Evolutionary conservation across 148 eudicot genomes (phyloP), one percentile per base, ranked within the genome.

Genomic region (Salicornia ramosissima): DNA sequence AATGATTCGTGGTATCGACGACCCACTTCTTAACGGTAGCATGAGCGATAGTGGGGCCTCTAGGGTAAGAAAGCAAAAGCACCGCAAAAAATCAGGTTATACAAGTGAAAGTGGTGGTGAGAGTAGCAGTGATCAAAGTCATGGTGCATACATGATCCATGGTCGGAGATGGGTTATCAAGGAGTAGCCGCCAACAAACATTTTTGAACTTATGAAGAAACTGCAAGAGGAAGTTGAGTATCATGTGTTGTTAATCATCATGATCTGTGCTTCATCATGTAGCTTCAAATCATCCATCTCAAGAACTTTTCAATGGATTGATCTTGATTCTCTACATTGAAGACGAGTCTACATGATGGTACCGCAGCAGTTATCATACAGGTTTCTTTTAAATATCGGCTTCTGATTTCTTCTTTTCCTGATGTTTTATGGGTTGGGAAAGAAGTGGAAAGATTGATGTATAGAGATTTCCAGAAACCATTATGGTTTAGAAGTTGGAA

Each of bases 31-130:
- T 42, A 86, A 78, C 64, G 99, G 97, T 40, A 95, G 99, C 83
- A 58, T 79, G 72, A 95, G 99, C 66, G 99, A 91, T 54, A 86
- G 84, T 64, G 90, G 82, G 31, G 68, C 77, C 29, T 71, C 85
- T 7, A 91, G 71, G 79, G 89, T 78, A 40, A 86, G 86, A 77
- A 85, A 73, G 66, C 83, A 87, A 77, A 90, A 72, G 68, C 88
- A 89, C 52, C 87, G 89, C 9, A 72, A 75, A 59, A 95, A 85
- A 79, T 80, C 93, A 2, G 97, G 97, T 0, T 87, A 89, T 72
- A 80, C 87, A 2, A 95, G 99, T 66, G 98, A 89, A 79, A 95
- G 99, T 73, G 99, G 99, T 18, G 92, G 93, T n/a, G 99, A 95
- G 79, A 95, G 97, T 78, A 91, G 97, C 77, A 85, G 78, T 64